Conservation (phyloP, 192 early-diverging fungal genomes). For the Backusella psychrophila region DNA sequence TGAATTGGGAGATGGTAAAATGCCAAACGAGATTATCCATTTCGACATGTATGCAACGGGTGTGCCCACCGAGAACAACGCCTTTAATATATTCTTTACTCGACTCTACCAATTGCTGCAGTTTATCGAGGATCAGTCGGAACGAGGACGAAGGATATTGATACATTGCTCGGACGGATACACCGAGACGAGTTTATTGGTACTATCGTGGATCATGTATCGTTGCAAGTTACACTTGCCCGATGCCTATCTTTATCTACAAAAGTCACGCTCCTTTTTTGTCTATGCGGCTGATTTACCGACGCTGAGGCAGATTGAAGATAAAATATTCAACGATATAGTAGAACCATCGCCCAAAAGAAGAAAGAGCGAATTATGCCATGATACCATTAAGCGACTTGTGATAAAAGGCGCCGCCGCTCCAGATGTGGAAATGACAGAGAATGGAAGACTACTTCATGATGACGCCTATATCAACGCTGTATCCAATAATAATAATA, state of each 20-base stretch:
- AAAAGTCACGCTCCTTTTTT: slow-evolving; percentile 56
- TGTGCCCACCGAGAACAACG: slow-evolving; percentile 4
- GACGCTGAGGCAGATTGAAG: slow-evolving; percentile 45
- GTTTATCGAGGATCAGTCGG: slow-evolving; percentile 35
- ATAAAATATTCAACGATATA: slow-evolving; percentile 34
- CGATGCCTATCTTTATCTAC: slow-evolving; percentile 51
- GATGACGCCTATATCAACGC: not conserved
- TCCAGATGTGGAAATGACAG: not conserved
- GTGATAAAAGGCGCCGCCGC: not conserved
- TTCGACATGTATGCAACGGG: slow-evolving; percentile 36
- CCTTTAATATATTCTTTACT: slow-evolving; percentile 26
- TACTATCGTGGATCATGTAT: slow-evolving; percentile 49
- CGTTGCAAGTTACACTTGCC: slow-evolving; percentile 42
- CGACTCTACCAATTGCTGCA: slow-evolving; percentile 26
- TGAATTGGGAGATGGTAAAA: slow-evolving; percentile 9
- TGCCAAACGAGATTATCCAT: slow-evolving; percentile 33
- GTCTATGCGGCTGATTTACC: slow-evolving; percentile 49
- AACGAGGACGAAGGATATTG: slow-evolving; percentile 33
- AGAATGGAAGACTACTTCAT: not conserved
- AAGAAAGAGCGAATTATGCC: not conserved
- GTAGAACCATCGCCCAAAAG: slow-evolving; percentile 1
- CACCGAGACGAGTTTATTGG: slow-evolving; percentile 51
- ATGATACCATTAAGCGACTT: not conserved
- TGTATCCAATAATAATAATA: not conserved
- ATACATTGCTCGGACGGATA: slow-evolving; percentile 61